Conservation (phyloP, 2,329 filamentous ascomycete species). For the Akanthomyces muscarius region DNA sequence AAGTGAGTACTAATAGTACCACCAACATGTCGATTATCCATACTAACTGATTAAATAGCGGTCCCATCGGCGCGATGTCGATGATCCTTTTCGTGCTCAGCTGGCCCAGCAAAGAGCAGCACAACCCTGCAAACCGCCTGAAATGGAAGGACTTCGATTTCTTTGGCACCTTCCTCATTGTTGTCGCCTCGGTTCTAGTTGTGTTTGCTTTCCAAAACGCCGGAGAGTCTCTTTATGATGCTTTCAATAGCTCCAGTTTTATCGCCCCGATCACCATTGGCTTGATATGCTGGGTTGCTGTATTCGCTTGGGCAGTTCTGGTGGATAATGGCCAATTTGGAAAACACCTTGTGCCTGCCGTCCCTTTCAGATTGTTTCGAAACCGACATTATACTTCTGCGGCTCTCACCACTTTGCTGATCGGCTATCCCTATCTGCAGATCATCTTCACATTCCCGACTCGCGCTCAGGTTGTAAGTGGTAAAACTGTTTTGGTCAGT, state of each 20-base stretch:
- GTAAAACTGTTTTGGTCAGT: slow-evolving; percentile 41
- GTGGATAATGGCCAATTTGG: slow-evolving; percentile 15
- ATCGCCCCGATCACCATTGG: slow-evolving; percentile 30
- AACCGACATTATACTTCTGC: slow-evolving; percentile 43
- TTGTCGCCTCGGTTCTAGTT: slow-evolving; percentile 50
- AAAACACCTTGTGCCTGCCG: slow-evolving; percentile 33
- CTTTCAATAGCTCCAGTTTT: slow-evolving; percentile 41
- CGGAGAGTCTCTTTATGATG: slow-evolving; percentile 30
- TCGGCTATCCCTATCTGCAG: slow-evolving; percentile 49
- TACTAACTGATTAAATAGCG: slow-evolving; percentile 31
- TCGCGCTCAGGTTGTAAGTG: slow-evolving; percentile 47
- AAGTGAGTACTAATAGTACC: slow-evolving; percentile 41
- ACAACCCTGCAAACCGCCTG: slow-evolving; percentile 35
- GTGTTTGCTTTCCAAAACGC: slow-evolving; percentile 56
- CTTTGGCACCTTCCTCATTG: slow-evolving; percentile 49
- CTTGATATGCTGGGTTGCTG: slow-evolving; percentile 25
- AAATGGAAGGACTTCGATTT: slow-evolving; percentile 51
- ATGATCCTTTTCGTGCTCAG: slow-evolving; percentile 43
- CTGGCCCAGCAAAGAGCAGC: slow-evolving; percentile 45
- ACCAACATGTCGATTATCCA: slow-evolving; percentile 17
- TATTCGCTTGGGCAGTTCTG: slow-evolving; percentile 29
- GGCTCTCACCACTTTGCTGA: slow-evolving; percentile 42
- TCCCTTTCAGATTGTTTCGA: slow-evolving; percentile 46
- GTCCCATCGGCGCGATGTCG: slow-evolving; percentile 46
- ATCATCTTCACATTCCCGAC: slow-evolving; percentile 47